Evolutionary conservation across 148 eudicot genomes (phyloP).

Genomic region (Fallopia convolvulus): DNA sequence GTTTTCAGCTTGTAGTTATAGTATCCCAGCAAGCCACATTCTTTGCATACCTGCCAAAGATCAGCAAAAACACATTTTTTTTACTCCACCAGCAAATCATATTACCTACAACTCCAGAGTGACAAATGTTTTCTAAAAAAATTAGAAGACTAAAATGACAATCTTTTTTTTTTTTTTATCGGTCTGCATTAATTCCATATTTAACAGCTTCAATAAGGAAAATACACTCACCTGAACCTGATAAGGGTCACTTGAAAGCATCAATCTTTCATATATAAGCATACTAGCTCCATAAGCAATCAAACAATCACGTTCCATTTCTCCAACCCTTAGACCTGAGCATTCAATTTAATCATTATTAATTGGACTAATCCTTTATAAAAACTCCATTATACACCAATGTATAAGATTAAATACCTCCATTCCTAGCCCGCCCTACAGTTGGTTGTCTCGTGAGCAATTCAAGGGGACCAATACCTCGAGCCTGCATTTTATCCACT

Average conservation of each 20-base stretch:
- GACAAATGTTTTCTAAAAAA: too few species aligned
- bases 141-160: too few species aligned
- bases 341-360: not conserved
- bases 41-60: conserved; percentile 59
- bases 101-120: too few species aligned
- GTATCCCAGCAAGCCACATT: conserved; percentile 79
- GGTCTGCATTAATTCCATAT: too few species aligned
- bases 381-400: not conserved
- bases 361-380: not conserved
- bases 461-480: conserved; percentile 84
- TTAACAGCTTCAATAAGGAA: not conserved
- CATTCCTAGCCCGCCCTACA: conserved; percentile 76
- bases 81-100: too few species aligned
- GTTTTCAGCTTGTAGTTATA: conserved; percentile 64
- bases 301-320: conserved; percentile 99
- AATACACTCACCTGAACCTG: conserved; percentile 56
- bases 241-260: conserved; percentile 93
- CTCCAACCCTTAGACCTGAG: conserved; percentile 87
- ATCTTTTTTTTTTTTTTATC: too few species aligned
- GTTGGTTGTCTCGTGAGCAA: conserved; percentile 93
- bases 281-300: conserved; percentile 96
- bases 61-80: too few species aligned
- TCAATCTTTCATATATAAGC: conserved; percentile 79
- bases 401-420: conserved; percentile 43
- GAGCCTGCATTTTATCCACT: conserved; percentile 95